Base-by-base conservation (phyloP, 116 monocot species). In the Dioscorea cayenensis region DNA sequence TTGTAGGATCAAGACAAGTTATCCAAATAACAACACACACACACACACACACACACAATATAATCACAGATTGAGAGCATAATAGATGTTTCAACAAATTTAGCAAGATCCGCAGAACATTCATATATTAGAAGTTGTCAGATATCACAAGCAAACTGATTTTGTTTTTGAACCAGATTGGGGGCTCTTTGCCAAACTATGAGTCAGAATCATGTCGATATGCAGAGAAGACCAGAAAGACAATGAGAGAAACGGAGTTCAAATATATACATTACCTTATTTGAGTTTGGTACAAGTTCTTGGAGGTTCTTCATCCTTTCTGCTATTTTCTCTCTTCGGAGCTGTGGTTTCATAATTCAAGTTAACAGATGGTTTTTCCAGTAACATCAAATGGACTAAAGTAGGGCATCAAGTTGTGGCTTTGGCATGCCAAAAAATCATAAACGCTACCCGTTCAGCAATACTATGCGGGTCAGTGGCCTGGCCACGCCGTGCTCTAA, bases 391-490 rank as follows among this genome's bases (percentile, higher is more conserved):
- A 43, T 43, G 43, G 43, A 43, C 43, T 43, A 3, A 43, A 7
- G 12, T 3, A 12, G 10, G 10, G n/a, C 5, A 16, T 55, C 55
- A 19, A n/a, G 5, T 5, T n/a, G 17, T 4, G 5, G 55, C 19
- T 18, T 18, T 55, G 55, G 5, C 55, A 18, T n/a, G 17, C 14
- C 55, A 55, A 55, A 55, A 2, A 18, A 3, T 18, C 55, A 66
- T 20, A 65, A 17, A 79, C 91, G n/a, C 68, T 51, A 95, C 95
- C 85, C 95, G 77, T 69, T 95, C 95, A 29, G 95, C 95, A 70
- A 95, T 95, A 50, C 92, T 95, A 75, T 95, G 95, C 74, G 95
- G 95, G 62, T 95, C 92, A 66, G 95, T 95, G 67, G 95, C 95
- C 71, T 90, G 90, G 66, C 92, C 95, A 65, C 95, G 83, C 7